Percentiles rank a stretch among this genome's conserved stretches.
Conservation (phyloP, 768 basidiomycete species). For the Dentipellis fragilis region DNA sequence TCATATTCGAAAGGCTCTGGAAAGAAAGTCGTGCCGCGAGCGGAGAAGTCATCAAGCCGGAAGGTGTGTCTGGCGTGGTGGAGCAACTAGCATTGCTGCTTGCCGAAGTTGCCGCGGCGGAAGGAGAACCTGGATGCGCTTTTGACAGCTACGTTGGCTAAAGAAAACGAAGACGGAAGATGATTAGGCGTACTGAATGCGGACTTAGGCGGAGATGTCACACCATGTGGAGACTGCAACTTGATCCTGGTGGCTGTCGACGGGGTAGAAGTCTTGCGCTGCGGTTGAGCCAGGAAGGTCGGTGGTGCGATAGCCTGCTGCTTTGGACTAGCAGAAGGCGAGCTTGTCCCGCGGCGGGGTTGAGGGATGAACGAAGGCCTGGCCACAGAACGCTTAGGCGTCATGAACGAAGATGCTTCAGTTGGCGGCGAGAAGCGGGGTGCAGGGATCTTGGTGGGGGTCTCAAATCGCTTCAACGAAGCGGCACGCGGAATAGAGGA, state of each 20-base stretch:
- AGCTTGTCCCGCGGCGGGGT: conserved; percentile 20
- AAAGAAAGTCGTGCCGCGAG: conserved; percentile 48
- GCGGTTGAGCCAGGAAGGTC: conserved; percentile 23
- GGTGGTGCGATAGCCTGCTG: conserved; percentile 21
- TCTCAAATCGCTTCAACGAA: conserved; percentile 26
- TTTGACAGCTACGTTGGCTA: background rate
- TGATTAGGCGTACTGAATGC: conserved; percentile 1
- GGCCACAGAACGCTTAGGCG: conserved; percentile 41
- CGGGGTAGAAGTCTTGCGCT: background rate
- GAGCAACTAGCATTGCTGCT: conserved; percentile 3
- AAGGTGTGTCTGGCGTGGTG: conserved; percentile 19
- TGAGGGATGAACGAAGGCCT: conserved; percentile 56
- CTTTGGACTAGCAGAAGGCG: conserved; percentile 27
- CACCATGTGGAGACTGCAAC: background rate
- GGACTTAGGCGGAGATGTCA: background rate
- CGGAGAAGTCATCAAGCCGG: conserved; percentile 37
- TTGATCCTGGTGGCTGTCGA: background rate
- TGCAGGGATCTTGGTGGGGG: conserved; percentile 15
- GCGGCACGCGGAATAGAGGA: conserved; percentile 43
- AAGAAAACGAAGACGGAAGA: background rate
- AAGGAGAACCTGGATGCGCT: background rate
- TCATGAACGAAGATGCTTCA: conserved; percentile 28
- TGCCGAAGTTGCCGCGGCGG: background rate
- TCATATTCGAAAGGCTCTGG: conserved; percentile 50
- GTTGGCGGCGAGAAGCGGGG: conserved; percentile 25